Evolutionary conservation across 1,284 basidiomycete genomes (phyloP).

Genomic region (Rhizoctonia solani): DNA sequence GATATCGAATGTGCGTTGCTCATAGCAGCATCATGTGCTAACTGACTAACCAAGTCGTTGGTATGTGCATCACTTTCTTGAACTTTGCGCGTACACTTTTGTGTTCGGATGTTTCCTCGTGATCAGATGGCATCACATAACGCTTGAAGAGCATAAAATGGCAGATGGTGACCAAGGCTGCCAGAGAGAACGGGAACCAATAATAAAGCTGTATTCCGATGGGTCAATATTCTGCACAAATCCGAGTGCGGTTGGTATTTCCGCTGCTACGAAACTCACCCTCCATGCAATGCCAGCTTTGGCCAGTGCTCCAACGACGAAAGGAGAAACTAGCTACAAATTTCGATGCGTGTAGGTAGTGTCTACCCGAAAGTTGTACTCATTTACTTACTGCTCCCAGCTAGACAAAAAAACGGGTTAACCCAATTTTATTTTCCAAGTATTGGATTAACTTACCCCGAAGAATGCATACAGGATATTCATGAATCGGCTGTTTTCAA

Average conservation of each 20-base stretch:
- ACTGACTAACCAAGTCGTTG: constrained; percentile 13
- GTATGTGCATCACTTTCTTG: background rate
- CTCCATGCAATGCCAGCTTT: constrained; percentile 6
- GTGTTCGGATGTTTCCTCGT: background rate
- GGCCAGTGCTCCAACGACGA: constrained; percentile 4
- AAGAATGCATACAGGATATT: constrained; percentile 29
- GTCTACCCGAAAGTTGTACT: no score
- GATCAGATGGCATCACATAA: constrained; percentile 3
- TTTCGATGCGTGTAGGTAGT: no score
- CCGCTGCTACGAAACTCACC: background rate
- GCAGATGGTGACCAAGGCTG: background rate
- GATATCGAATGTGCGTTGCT: background rate
- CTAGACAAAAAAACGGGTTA: background rate
- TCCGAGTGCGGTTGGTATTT: no score
- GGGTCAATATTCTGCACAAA: background rate
- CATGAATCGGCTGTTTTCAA: constrained; percentile 21
- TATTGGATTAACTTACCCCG: background rate
- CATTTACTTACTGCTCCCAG: constrained; percentile 17
- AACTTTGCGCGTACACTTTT: constrained; percentile 5
- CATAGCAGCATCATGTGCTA: background rate
- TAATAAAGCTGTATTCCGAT: constrained; percentile 1
- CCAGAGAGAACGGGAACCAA: constrained; percentile 6
- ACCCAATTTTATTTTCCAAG: no score
- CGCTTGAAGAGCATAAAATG: constrained; percentile 20
- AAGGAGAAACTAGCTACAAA: constrained; percentile 6